These are phyloP conservation scores for Perilla frutescens DNA, from an alignment of 257 asterid species.

Conservation along the genomic window DNA sequence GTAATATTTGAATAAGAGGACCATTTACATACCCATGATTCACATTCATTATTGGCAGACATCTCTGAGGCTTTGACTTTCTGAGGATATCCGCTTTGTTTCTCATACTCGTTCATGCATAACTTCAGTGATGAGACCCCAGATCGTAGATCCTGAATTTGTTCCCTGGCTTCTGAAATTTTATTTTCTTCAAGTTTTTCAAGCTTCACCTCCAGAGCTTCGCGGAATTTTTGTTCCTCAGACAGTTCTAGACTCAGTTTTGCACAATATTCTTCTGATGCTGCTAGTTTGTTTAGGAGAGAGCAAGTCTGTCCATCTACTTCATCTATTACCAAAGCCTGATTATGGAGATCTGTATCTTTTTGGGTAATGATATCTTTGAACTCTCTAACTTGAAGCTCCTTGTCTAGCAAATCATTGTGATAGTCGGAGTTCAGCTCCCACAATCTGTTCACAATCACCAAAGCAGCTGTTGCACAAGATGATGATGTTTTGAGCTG, in stretches of 20 bases:
- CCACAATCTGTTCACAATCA: constrained; percentile 73
- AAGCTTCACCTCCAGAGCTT: constrained; percentile 52
- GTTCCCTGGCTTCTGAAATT: constrained; percentile 61
- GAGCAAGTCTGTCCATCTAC: constrained; percentile 54
- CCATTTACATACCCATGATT: constrained; percentile 56
- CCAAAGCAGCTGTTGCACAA: constrained; percentile 83
- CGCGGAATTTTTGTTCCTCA: constrained; percentile 49
- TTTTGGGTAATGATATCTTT: constrained; percentile 47
- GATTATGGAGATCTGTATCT: constrained; percentile 48
- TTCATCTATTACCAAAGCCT: constrained; percentile 51
- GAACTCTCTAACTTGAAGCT: constrained; percentile 48
- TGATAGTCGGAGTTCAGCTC: constrained; percentile 58
- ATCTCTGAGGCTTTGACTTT: constrained; percentile 33
- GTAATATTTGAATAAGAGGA: constrained; percentile 27
- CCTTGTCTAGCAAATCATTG: constrained; percentile 52
- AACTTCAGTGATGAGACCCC: constrained; percentile 65
- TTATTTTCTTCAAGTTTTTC: constrained; percentile 56
- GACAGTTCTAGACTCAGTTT: constrained; percentile 50
- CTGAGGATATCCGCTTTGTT: constrained; percentile 42
- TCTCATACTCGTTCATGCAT: constrained; percentile 54
- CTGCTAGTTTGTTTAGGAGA: constrained; percentile 54
- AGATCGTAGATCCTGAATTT: constrained; percentile 60
- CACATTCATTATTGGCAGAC: constrained; percentile 38
- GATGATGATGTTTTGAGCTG: constrained; percentile 61
- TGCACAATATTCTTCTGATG: constrained; percentile 51